Evolutionary conservation across 225 moss, liverwort and hornwort genomes (phyloP).

Genomic region (Neckera pumila): DNA sequence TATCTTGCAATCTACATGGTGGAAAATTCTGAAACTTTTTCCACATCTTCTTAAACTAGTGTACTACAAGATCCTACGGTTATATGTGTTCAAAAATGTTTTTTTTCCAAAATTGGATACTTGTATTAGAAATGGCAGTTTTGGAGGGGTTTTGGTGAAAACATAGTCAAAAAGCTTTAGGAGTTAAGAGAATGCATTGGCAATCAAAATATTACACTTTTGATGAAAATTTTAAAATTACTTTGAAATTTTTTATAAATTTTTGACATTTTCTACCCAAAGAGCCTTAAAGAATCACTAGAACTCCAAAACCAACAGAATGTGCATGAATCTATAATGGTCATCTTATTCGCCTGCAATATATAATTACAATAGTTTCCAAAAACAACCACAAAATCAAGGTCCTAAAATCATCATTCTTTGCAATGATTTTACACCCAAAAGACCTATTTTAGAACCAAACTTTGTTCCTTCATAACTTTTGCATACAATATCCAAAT

Average conservation of each 20-base stretch:
- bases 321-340: accelerated
- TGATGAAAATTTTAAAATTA: neutral
- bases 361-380: neutral
- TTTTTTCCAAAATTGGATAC: too few relatives aligned
- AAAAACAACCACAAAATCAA: neutral
- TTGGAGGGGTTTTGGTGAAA: too few relatives aligned
- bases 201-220: neutral
- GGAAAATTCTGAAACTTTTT: too few relatives aligned
- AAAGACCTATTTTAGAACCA: neutral
- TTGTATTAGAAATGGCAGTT: too few relatives aligned
- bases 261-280: neutral
- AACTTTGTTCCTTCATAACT: neutral
- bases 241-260: too few relatives aligned
- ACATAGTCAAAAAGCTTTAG: too few relatives aligned
- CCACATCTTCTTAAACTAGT: too few relatives aligned
- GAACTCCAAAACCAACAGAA: accelerated
- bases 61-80: too few relatives aligned
- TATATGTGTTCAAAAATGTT: too few relatives aligned
- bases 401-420: neutral
- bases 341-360: neutral
- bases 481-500: neutral
- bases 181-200: neutral
- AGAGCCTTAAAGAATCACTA: neutral
- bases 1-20: too few relatives aligned
- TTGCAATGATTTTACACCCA: neutral